phyloP scores from a whole-genome alignment of 2,329 filamentous ascomycete species.

The Leptographium lundbergii region DNA sequence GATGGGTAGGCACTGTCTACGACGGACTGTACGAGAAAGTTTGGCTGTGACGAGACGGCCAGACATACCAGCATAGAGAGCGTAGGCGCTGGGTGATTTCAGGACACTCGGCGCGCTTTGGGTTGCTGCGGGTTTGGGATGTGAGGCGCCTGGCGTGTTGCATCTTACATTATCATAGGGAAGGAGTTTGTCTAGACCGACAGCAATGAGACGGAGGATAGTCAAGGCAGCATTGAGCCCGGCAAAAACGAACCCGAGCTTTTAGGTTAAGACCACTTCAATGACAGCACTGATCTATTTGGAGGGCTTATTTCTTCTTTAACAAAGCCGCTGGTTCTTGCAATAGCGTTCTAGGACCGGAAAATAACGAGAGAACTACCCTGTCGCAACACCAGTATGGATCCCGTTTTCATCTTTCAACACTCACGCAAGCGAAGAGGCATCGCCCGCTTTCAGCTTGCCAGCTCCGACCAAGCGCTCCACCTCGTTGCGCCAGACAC shows the following conservation, averaged over 20 bases:
- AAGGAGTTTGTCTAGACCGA: background rate
- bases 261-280: too few relatives aligned
- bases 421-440: conserved; percentile 46
- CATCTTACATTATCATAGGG: background rate
- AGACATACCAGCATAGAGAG: background rate
- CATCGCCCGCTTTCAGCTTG: conserved; percentile 75
- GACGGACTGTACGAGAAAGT: conserved; percentile 48
- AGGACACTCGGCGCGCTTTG: background rate
- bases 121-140: background rate
- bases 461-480: conserved; percentile 67
- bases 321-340: background rate
- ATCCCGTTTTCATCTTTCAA: too few relatives aligned
- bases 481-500: conserved; percentile 65
- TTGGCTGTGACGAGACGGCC: background rate
- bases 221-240: too few relatives aligned
- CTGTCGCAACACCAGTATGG: background rate
- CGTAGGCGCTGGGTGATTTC: background rate
- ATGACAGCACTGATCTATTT: background rate
- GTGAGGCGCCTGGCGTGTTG: background rate
- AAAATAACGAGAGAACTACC: background rate
- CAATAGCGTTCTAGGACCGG: background rate
- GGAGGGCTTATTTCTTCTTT: too few relatives aligned
- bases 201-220: background rate
- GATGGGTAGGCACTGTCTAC: conserved; percentile 73
- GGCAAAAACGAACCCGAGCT: too few relatives aligned